phyloP scores from a whole-genome alignment of 1,284 basidiomycete species.

The Cryptococcus sp. region DNA sequence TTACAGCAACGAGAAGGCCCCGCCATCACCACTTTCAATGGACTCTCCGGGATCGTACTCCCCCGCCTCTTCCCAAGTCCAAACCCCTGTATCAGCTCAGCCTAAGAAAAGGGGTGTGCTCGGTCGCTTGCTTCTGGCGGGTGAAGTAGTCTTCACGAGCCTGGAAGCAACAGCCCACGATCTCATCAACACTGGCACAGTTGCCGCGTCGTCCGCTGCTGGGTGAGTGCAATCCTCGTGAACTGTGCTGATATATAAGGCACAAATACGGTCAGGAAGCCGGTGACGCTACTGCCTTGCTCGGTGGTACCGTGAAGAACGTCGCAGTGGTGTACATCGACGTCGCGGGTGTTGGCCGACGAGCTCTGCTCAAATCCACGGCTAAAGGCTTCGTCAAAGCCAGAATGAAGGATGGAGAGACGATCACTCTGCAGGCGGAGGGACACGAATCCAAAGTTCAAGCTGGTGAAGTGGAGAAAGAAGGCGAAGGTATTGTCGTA shows the following conservation, averaged over 20 bases:
- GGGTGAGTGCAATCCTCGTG: conserved; percentile 56
- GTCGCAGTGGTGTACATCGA: conserved; percentile 76
- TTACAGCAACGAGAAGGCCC: conserved; percentile 2
- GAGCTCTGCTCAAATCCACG: conserved; percentile 63
- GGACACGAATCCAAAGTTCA: conserved; percentile 62
- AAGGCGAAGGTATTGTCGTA: conserved; percentile 18
- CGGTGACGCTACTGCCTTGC: conserved; percentile 61
- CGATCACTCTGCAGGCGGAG: conserved; percentile 41
- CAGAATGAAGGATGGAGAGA: conserved; percentile 41
- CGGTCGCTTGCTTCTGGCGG: conserved; percentile 65
- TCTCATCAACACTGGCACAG: conserved; percentile 63
- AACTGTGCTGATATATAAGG: conserved; percentile 23
- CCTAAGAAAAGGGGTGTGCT: conserved; percentile 45
- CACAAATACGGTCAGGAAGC: conserved; percentile 67
- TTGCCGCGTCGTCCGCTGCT: conserved; percentile 62
- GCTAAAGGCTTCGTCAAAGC: conserved; percentile 52
- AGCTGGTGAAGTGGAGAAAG: conserved; percentile 57
- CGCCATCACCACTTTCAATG: background rate
- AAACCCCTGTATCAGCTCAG: conserved; percentile 2
- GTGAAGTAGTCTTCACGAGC: conserved; percentile 71
- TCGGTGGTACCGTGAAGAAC: conserved; percentile 66
- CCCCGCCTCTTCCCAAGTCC: conserved; percentile 2
- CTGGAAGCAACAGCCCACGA: conserved; percentile 67
- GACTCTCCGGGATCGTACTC: background rate
- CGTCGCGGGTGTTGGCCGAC: conserved; percentile 67